Conservation (phyloP, 177 flowering plant species). For the Vitis hybrid region DNA sequence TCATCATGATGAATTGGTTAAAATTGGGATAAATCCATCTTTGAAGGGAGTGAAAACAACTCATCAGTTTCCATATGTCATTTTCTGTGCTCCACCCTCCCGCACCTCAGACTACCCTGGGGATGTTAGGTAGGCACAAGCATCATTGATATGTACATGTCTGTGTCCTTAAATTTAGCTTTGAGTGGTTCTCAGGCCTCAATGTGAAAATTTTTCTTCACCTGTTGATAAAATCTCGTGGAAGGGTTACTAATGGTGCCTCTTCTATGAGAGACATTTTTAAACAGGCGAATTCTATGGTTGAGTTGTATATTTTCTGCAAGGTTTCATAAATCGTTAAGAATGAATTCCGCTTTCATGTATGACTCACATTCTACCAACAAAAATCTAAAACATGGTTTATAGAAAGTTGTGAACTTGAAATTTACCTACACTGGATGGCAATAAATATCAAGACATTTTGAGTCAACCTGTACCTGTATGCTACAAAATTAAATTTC, state of each 20-base stretch:
- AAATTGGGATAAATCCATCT: slow-evolving; percentile 71
- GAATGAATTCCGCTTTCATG: not conserved
- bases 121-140: slow-evolving; percentile 66
- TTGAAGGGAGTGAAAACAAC: slow-evolving; percentile 38
- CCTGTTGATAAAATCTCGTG: not conserved
- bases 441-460: not conserved
- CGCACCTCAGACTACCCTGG: slow-evolving; percentile 67
- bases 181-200: too few relatives aligned
- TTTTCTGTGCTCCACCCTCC: slow-evolving; percentile 94
- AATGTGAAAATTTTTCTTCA: too few relatives aligned
- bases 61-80: slow-evolving; percentile 65
- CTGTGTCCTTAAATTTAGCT: too few relatives aligned
- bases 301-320: too few relatives aligned
- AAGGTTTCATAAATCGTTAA: not conserved
- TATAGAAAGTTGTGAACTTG: not conserved
- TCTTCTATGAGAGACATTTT: too few relatives aligned
- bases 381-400: not conserved
- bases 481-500: not conserved
- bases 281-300: too few relatives aligned
- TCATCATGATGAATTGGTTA: slow-evolving; percentile 84
- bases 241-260: not conserved
- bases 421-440: not conserved
- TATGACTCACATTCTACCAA: not conserved
- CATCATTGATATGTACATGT: not conserved
- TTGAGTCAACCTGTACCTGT: not conserved